These are phyloP conservation scores for Phytophthora constricta DNA, from an alignment of 352 stramenopile species.

Conservation along the genomic window DNA sequence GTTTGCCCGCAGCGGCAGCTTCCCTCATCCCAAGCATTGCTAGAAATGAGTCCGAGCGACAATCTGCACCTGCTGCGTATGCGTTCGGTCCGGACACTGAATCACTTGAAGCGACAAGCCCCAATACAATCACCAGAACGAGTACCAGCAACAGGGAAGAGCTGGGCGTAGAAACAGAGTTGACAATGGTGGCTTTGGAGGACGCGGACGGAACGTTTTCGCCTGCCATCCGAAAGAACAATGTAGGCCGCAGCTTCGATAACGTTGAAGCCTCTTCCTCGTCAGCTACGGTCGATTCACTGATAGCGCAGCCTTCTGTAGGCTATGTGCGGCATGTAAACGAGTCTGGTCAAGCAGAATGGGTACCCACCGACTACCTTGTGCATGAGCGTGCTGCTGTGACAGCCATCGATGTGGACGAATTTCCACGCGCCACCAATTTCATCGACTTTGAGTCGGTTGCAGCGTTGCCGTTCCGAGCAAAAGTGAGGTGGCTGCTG, in stretches of 20 bases:
- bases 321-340: slow-evolving; percentile 83
- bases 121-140: slow-evolving; percentile 7
- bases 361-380: slow-evolving; percentile 72
- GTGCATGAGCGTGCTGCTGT: slow-evolving; percentile 54
- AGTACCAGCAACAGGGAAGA: slow-evolving; percentile 30
- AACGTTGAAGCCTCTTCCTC: slow-evolving; percentile 15
- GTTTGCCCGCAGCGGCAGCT: slow-evolving; percentile 48
- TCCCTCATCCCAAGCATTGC: slow-evolving; percentile 36
- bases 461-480: slow-evolving; percentile 69
- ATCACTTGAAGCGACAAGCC: slow-evolving; percentile 9
- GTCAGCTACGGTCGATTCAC: slow-evolving; percentile 27
- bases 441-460: slow-evolving; percentile 83
- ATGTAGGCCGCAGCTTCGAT: slow-evolving; percentile 31
- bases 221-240: slow-evolving; percentile 59
- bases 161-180: slow-evolving; percentile 69
- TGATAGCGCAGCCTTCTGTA: slow-evolving; percentile 74
- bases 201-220: slow-evolving; percentile 49
- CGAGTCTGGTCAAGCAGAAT: slow-evolving; percentile 68
- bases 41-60: slow-evolving; percentile 20
- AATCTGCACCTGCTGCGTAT: slow-evolving; percentile 33
- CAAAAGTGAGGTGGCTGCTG: slow-evolving; percentile 84
- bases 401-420: slow-evolving; percentile 69
- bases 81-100: slow-evolving; percentile 16
- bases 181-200: slow-evolving; percentile 59
- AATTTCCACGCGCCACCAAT: slow-evolving; percentile 75